Evolutionary conservation across 345 rosid genomes (phyloP), one percentile per base, ranked within the genome.

Genomic region (Eucalyptus polyanthemos): DNA sequence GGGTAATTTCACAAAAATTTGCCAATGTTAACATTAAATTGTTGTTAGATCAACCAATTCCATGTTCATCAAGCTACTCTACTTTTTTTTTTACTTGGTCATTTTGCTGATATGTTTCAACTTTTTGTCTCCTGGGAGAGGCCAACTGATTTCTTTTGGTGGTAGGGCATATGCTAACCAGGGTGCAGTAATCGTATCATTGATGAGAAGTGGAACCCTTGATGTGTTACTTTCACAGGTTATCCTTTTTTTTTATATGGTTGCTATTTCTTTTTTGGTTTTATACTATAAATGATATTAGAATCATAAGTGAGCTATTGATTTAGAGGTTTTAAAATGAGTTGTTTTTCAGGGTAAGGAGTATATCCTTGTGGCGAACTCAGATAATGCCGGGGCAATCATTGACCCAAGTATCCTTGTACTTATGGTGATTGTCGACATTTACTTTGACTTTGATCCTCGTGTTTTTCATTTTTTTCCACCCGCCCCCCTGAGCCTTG

Each of bases 401-500:
- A 86, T 93, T 85, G 96, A 95, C 89, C 94, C 95, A 58, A 93
- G 97, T 95, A 93, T 93, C 94, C 96, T 93, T 87, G 25, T 83
- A 54, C 76, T 88, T 49, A 50, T 89, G 44, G 86, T 89, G 69
- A 51, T 47, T 47, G 34, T 21, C 7, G 34, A 40, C 50, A 67
- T n/a, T 88, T 86, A 25, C 69, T 81, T 62, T 85, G n/a, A 29
- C 88, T 51, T 86, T 86, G 29, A 16, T 88, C 56, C 88, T 88
- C 15, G 31, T 10, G 34, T 54, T 49, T 51, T 44, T 29, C 17
- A 19, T 72, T 21, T 86, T 10, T 16, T 16, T 31, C n/a, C 25
- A 21, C 25, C 58, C 1, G 5, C 58, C 24, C 24, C 19, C 9
- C 21, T 12, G 50, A 4, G 50, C 50, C 50, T 3, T 19, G 24